These are phyloP conservation scores for Aureobasidium namibiae DNA, from an alignment of 2,329 filamentous ascomycete genomes.

Conservation along the genomic window DNA sequence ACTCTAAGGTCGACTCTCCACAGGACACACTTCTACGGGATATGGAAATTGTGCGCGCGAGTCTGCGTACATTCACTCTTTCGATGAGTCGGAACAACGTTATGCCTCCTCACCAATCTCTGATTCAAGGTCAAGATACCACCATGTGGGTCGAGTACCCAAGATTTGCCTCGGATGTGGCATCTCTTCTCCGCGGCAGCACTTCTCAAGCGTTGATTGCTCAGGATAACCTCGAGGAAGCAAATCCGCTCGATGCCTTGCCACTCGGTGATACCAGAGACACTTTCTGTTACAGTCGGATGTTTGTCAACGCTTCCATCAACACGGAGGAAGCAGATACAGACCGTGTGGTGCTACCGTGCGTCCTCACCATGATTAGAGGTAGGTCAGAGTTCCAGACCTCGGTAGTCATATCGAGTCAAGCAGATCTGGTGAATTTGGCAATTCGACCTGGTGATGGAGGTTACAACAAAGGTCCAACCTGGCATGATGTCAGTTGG, in stretches of 20 bases:
- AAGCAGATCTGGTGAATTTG: constrained; percentile 69
- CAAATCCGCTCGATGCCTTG: constrained; percentile 56
- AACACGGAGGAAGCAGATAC: constrained; percentile 64
- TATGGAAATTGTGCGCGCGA: constrained; percentile 7
- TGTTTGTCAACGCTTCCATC: constrained; percentile 65
- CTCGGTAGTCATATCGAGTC: constrained; percentile 67
- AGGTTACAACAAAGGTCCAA: constrained; percentile 48
- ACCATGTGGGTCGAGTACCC: constrained; percentile 77
- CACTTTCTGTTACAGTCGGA: constrained; percentile 70
- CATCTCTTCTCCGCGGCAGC: constrained; percentile 59
- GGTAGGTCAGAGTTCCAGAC: constrained; percentile 60
- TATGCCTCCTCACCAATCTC: constrained; percentile 53
- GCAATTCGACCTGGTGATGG: constrained; percentile 56
- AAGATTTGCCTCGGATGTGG: constrained; percentile 60
- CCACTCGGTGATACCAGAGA: constrained; percentile 67
- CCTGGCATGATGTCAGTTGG: constrained; percentile 80
- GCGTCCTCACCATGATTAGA: constrained; percentile 67
- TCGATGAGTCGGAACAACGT: constrained; percentile 82
- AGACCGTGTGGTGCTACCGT: constrained; percentile 61
- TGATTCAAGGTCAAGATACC: constrained; percentile 73
- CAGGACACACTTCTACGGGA: constrained; percentile 11
- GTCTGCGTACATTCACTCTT: constrained; percentile 62
- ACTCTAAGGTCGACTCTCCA: constrained; percentile 1
- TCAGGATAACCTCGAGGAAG: constrained; percentile 37
- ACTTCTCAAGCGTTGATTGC: constrained; percentile 35